These are phyloP conservation scores for Desmodesmus armatus DNA, from an alignment of 139 green algal genomes.

Conservation along the genomic window DNA sequence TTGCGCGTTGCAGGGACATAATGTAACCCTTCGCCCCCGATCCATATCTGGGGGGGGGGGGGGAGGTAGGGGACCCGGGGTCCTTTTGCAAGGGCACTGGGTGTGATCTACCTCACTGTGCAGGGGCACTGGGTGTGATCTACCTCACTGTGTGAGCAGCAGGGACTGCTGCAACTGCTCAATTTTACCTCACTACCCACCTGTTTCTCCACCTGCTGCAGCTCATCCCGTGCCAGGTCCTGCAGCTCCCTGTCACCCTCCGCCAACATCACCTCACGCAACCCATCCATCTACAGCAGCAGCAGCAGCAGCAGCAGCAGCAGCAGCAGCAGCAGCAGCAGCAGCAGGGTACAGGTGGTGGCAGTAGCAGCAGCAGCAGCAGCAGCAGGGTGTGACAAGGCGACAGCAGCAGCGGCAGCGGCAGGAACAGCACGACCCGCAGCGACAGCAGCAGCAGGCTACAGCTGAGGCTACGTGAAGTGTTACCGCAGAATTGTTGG, in stretches of 20 bases:
- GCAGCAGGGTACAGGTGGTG: not conserved
- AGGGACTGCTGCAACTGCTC: not conserved
- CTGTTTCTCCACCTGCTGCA: not conserved
- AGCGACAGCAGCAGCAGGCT: not conserved
- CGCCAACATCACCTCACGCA: slow-evolving; percentile 1
- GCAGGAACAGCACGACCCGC: not conserved
- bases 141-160: not conserved
- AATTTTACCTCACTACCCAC: not conserved
- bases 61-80: no score
- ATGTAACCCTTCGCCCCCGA: no score
- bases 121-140: not conserved
- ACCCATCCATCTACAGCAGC: not conserved
- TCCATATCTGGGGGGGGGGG: no score
- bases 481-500: no score
- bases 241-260: slow-evolving; percentile 24
- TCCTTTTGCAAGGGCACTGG: no score
- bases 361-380: not conserved
- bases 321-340: no score
- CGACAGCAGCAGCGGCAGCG: not conserved
- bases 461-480: no score
- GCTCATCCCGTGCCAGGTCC: slow-evolving; percentile 52
- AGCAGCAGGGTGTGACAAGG: not conserved
- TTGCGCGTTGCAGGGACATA: no score
- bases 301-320: not conserved
- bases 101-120: not conserved